Evolutionary conservation across 805 yeast genomes (phyloP).

Genomic region (Hanseniaspora thailandica): DNA sequence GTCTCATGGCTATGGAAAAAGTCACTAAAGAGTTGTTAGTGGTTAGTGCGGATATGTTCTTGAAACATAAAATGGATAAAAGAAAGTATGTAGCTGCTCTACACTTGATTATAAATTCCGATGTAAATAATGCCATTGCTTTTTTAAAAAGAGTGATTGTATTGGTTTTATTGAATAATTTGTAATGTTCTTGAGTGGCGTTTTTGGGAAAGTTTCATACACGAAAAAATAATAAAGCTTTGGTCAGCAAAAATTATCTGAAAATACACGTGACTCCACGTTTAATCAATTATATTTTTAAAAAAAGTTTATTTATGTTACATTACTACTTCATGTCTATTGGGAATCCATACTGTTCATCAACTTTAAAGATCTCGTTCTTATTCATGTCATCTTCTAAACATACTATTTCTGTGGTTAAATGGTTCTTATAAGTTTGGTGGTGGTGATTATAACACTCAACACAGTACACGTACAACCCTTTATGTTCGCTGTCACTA

Average conservation of each 20-base stretch:
- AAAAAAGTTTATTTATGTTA: no score
- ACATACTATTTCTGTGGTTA: not conserved
- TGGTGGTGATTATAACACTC: not conserved
- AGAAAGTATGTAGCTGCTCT: conserved; percentile 33
- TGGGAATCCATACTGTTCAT: not conserved
- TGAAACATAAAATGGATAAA: conserved; percentile 37
- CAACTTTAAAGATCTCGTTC: not conserved
- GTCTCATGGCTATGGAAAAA: conserved; percentile 48
- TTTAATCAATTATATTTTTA: not conserved
- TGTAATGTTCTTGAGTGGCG: not conserved
- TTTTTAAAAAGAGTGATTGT: not conserved
- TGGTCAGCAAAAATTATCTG: no score
- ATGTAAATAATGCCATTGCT: conserved; percentile 45
- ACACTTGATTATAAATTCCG: conserved; percentile 38
- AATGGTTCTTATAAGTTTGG: not conserved
- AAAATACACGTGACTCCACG: not conserved
- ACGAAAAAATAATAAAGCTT: not conserved
- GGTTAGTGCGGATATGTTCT: conserved; percentile 36
- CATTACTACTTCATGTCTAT: not conserved
- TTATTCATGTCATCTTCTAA: not conserved
- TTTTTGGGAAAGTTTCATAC: not conserved
- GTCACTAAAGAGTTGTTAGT: conserved; percentile 39
- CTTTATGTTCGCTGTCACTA: conserved; percentile 15
- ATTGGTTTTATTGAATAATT: no score
- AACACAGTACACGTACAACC: conserved; percentile 8